Evolutionary conservation across 108 stramenopile genomes (phyloP).

Genomic region (Skeletonema potamos): DNA sequence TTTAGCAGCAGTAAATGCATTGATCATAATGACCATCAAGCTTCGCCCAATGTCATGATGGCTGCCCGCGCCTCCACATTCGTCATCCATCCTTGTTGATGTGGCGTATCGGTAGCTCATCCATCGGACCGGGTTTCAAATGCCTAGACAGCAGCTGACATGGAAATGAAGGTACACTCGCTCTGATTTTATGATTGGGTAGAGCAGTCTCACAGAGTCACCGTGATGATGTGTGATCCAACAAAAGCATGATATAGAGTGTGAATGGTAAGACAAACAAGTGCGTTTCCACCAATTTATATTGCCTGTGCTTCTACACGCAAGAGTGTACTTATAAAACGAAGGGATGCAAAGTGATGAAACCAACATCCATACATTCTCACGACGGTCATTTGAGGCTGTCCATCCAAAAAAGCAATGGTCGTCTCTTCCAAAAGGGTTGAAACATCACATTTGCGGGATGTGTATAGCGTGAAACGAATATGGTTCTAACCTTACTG

Average conservation of each 20-base stretch:
- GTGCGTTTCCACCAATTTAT: neutral
- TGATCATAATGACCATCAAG: neutral
- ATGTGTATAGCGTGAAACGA: slow-evolving; percentile 7
- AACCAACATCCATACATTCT: slow-evolving; percentile 10
- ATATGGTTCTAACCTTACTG: neutral
- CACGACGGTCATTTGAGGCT: slow-evolving; percentile 19
- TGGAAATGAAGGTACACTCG: too few species aligned
- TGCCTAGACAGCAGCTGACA: too few species aligned
- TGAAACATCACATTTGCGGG: neutral
- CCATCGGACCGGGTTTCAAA: too few species aligned
- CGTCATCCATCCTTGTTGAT: too few species aligned
- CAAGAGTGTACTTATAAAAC: neutral
- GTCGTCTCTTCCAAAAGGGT: slow-evolving; percentile 10
- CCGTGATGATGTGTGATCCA: too few species aligned
- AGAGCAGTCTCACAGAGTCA: too few species aligned
- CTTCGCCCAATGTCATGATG: neutral
- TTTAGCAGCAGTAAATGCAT: neutral
- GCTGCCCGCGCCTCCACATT: neutral
- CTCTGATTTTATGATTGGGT: too few species aligned
- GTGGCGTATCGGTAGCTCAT: too few species aligned
- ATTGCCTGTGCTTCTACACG: neutral
- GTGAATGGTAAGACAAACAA: neutral
- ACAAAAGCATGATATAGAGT: too few species aligned
- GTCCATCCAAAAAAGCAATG: slow-evolving; percentile 5
- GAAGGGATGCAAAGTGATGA: slow-evolving; percentile 13